These are phyloP conservation scores for Phytophthora sojae DNA, from an alignment of 352 stramenopile species.

Conservation along the genomic window DNA sequence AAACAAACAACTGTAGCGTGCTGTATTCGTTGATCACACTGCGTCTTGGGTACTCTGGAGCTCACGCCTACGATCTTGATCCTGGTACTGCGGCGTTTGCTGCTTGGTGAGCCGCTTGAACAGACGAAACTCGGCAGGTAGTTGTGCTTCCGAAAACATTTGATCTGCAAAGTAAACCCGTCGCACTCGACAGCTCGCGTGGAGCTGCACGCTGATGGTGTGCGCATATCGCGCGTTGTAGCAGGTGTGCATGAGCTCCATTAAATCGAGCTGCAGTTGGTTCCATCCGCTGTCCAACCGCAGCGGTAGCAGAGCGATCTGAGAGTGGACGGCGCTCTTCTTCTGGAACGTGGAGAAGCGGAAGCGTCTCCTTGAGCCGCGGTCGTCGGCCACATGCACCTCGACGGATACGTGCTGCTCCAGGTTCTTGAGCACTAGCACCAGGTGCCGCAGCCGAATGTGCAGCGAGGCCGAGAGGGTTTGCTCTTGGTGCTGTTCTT, in stretches of 20 bases:
- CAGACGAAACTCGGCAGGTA: slow-evolving; percentile 63
- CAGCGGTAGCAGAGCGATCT: slow-evolving; percentile 52
- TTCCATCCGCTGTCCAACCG: slow-evolving; percentile 62
- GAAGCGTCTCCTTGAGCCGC: slow-evolving; percentile 44
- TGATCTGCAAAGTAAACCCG: slow-evolving; percentile 65
- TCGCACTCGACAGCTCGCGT: slow-evolving; percentile 65
- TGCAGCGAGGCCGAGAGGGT: slow-evolving; percentile 38
- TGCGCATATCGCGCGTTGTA: slow-evolving; percentile 56
- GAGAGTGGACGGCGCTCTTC: slow-evolving; percentile 45
- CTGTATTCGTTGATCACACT: background rate
- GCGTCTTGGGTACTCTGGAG: background rate
- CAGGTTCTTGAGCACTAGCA: slow-evolving; percentile 58
- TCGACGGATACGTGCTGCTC: slow-evolving; percentile 56
- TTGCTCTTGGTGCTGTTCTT: slow-evolving; percentile 5
- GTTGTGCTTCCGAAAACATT: slow-evolving; percentile 46
- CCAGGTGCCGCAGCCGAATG: slow-evolving; percentile 57
- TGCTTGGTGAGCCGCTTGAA: slow-evolving; percentile 52
- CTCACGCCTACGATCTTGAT: slow-evolving; percentile 12
- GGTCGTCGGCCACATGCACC: slow-evolving; percentile 48
- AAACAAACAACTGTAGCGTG: slow-evolving; percentile 8
- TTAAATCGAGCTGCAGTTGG: slow-evolving; percentile 64
- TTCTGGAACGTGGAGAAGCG: slow-evolving; percentile 61
- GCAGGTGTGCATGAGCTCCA: slow-evolving; percentile 44
- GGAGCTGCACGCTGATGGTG: slow-evolving; percentile 54
- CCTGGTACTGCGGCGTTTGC: slow-evolving; percentile 27